Conservation (phyloP, 805 yeast species). For the Millerozyma acaciae region DNA sequence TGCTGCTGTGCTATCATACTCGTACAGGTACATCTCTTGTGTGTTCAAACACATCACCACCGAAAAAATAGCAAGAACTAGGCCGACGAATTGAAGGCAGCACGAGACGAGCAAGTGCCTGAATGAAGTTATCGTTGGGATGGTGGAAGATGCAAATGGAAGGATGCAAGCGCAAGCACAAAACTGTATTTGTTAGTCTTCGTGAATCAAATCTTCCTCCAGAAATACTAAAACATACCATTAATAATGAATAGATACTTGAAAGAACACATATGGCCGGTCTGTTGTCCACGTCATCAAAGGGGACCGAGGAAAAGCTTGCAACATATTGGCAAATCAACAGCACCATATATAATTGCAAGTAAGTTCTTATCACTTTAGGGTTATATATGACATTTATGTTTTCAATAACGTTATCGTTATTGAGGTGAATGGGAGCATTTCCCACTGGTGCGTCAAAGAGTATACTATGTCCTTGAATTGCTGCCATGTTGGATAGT, state of each 20-base stretch:
- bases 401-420: conserved; percentile 9
- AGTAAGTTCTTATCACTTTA: conserved; percentile 7
- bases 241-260: conserved; percentile 15
- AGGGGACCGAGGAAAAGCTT: conserved; percentile 29
- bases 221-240: conserved; percentile 16
- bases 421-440: conserved; percentile 10
- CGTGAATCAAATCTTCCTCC: background rate
- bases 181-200: conserved; percentile 11
- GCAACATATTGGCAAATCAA: conserved; percentile 27
- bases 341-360: conserved; percentile 17
- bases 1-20: conserved; percentile 14
- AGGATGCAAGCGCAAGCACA: conserved; percentile 15
- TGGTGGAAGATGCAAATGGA: conserved; percentile 18
- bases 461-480: conserved; percentile 12
- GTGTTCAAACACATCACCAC: conserved; percentile 18
- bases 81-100: conserved; percentile 17
- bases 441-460: conserved; percentile 14
- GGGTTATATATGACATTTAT: conserved; percentile 15
- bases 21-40: conserved; percentile 23
- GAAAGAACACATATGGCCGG: conserved; percentile 23
- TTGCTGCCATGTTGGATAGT: conserved; percentile 3
- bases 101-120: conserved; percentile 15
- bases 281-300: conserved; percentile 29
- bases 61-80: conserved; percentile 14
- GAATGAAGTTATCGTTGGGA: conserved; percentile 15